Percentiles rank a stretch among this genome's conserved stretches.
These are phyloP conservation scores for Extremus antarcticus DNA, from an alignment of 495 filamentous ascomycete species.

Conservation along the genomic window DNA sequence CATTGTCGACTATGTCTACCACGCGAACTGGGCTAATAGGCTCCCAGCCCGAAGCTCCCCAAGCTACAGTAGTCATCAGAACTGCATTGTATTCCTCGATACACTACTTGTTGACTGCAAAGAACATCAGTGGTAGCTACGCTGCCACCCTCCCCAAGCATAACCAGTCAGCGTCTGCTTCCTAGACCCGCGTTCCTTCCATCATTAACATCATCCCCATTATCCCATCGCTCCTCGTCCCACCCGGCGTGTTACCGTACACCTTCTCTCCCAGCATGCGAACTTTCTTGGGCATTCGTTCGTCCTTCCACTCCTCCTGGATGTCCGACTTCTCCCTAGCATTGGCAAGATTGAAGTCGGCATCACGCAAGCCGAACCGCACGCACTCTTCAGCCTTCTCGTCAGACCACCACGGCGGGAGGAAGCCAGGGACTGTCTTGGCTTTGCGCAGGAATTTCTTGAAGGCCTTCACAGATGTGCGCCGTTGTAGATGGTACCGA, in stretches of 20 bases:
- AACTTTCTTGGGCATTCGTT: neutral
- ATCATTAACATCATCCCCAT: no score
- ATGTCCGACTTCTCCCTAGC: neutral
- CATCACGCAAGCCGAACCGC: neutral
- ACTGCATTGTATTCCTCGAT: no score
- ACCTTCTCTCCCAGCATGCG: neutral
- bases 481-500: neutral
- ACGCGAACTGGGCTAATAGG: no score
- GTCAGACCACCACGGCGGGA: neutral
- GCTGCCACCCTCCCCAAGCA: no score
- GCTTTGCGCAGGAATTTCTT: neutral
- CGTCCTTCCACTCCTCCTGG: neutral
- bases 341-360: neutral
- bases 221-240: no score
- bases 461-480: neutral
- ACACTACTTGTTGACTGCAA: no score
- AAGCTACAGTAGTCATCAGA: no score
- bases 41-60: no score
- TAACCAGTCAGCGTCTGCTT: no score
- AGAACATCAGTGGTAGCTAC: no score
- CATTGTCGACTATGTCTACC: no score
- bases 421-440: neutral
- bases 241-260: neutral
- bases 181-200: no score
- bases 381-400: neutral